A percentile compares a stretch with the other conserved stretches of the same genome.
These are phyloP conservation scores for Globisporangium uncinulatum DNA, from an alignment of 352 stramenopile species.

Conservation along the genomic window DNA sequence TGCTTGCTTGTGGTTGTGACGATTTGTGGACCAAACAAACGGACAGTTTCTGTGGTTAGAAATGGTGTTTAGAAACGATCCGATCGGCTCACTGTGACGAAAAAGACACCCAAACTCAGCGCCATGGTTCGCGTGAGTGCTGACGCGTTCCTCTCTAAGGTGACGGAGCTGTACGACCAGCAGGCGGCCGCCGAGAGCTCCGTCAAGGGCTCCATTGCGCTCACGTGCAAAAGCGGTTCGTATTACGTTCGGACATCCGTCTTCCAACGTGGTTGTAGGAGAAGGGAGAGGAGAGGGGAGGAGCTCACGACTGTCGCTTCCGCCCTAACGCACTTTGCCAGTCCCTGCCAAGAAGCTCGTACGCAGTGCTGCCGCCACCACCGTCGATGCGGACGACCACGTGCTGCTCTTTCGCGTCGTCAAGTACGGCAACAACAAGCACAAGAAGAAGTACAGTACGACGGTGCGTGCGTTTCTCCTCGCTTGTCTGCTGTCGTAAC, in stretches of 20 bases:
- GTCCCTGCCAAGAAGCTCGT: conserved; percentile 15
- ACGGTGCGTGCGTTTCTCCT: conserved; percentile 25
- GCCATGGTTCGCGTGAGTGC: conserved; percentile 50
- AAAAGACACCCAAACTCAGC: not conserved
- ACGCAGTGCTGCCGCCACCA: conserved; percentile 19
- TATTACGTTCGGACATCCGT: not conserved
- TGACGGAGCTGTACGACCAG: conserved; percentile 47
- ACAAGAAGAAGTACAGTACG: conserved; percentile 84
- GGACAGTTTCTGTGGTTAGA: too few relatives aligned
- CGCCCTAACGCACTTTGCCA: not conserved
- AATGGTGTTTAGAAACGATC: not conserved
- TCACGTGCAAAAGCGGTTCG: conserved; percentile 69
- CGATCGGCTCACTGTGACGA: not conserved
- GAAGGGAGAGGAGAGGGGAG: too few relatives aligned
- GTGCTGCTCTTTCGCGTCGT: conserved; percentile 68
- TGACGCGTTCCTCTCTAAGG: conserved; percentile 58
- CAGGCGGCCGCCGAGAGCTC: conserved; percentile 4
- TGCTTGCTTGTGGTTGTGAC: conserved; percentile 2
- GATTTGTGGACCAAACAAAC: not conserved
- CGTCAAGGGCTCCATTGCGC: conserved; percentile 43
- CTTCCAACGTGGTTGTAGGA: not conserved
- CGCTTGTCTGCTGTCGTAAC: not conserved
- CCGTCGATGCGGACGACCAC: conserved; percentile 23
- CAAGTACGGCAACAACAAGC: conserved; percentile 85
- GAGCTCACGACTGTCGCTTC: not conserved